A percentile compares a stretch with the other conserved stretches of the same genome.
phyloP scores from a whole-genome alignment of 2,329 filamentous ascomycete genomes.

The Leptographium lundbergii region DNA sequence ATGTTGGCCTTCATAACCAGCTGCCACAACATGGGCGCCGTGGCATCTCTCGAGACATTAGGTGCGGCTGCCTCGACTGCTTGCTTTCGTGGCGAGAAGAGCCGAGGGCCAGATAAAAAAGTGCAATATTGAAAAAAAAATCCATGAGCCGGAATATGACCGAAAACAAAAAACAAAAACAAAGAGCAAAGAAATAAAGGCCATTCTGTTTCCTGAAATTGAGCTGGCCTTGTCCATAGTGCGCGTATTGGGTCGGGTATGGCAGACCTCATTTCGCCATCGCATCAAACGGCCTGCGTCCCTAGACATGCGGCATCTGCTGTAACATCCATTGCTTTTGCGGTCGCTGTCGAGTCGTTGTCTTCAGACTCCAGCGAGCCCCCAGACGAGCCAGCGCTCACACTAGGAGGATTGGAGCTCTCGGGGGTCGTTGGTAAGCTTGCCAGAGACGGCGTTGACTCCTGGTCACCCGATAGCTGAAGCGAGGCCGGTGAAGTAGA shows the following conservation, averaged over 20 bases:
- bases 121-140: background rate
- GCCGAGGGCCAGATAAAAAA: background rate
- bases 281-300: background rate
- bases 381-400: constrained; percentile 41
- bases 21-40: background rate
- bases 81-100: background rate
- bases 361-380: background rate
- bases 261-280: background rate
- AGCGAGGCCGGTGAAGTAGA: constrained; percentile 20
- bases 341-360: background rate
- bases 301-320: background rate
- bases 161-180: background rate
- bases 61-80: background rate
- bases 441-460: constrained; percentile 53
- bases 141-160: background rate
- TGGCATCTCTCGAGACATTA: background rate
- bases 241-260: background rate
- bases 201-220: background rate
- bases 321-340: background rate
- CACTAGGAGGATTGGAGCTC: constrained; percentile 52
- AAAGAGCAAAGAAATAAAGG: background rate
- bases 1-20: background rate
- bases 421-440: constrained; percentile 58
- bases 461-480: constrained; percentile 30
- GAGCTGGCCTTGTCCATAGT: background rate